Conservation (phyloP, 1,139 yeast genomes). For the Suhomyces anneliseae region DNA sequence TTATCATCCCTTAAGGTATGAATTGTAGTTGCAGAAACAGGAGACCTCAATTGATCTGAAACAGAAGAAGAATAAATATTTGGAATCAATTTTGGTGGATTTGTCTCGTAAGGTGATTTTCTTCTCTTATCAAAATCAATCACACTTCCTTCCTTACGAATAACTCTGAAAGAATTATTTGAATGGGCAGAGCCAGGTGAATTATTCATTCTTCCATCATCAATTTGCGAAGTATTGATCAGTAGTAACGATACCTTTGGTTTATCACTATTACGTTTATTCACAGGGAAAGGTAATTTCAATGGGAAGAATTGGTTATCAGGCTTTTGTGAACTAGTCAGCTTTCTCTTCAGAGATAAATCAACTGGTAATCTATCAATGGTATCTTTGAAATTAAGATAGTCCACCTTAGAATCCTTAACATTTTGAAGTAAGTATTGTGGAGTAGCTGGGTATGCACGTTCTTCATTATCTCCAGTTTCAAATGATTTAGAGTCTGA, state of each 20-base stretch:
- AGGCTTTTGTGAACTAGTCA: constrained; percentile 1
- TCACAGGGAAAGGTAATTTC: constrained; percentile 23
- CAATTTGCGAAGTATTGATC: constrained; percentile 27
- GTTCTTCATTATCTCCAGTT: constrained; percentile 41
- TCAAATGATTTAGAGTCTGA: constrained; percentile 53
- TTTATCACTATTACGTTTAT: constrained; percentile 13
- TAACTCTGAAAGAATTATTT: constrained; percentile 57
- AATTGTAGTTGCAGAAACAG: constrained; percentile 42
- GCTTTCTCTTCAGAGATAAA: constrained; percentile 1
- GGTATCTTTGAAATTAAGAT: constrained; percentile 61
- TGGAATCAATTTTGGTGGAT: constrained; percentile 44
- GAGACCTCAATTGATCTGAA: constrained; percentile 32
- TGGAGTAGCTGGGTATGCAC: constrained; percentile 57
- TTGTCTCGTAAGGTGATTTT: constrained; percentile 65
- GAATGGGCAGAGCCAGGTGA: constrained; percentile 13
- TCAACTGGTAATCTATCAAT: constrained; percentile 18
- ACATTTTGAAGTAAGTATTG: constrained; percentile 51
- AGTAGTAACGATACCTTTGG: constrained; percentile 26
- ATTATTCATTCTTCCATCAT: constrained; percentile 7
- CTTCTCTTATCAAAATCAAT: constrained; percentile 82
- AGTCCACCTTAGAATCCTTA: constrained; percentile 48
- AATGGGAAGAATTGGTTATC: constrained; percentile 19
- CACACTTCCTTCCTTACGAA: constrained; percentile 64
- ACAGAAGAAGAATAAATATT: constrained; percentile 47
- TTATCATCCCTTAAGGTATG: constrained; percentile 31